Conservation (phyloP, 106 monocot genomes). For the Apostasia ramifera region DNA sequence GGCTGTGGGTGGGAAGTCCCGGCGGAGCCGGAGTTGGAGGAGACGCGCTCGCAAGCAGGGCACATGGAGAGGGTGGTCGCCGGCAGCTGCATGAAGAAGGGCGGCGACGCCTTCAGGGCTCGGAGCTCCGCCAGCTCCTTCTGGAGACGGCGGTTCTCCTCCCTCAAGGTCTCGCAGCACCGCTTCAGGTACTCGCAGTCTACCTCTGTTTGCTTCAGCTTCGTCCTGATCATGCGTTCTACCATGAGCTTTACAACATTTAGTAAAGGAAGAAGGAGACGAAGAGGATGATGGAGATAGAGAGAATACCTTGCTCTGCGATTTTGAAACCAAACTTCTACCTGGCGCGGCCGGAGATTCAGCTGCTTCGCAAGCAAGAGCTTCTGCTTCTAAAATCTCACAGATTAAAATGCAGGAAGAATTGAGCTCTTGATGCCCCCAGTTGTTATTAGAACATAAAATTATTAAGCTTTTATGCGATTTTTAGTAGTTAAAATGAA, state of each 20-base stretch:
- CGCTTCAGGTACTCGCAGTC: slow-evolving; percentile 35
- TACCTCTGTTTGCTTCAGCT: slow-evolving; percentile 29
- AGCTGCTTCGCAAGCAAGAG: too few species aligned
- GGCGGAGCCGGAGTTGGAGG: too few species aligned
- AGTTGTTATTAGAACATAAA: too few species aligned
- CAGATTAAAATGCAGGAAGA: too few species aligned
- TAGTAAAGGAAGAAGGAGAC: neutral
- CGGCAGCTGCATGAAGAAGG: slow-evolving; percentile 48
- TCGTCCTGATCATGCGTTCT: slow-evolving; percentile 10
- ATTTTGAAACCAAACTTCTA: slow-evolving; percentile 1
- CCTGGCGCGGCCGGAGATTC: neutral
- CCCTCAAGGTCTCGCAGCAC: slow-evolving; percentile 32
- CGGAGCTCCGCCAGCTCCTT: slow-evolving; percentile 50
- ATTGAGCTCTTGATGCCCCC: too few species aligned
- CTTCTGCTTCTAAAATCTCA: too few species aligned
- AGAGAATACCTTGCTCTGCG: neutral
- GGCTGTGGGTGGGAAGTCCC: too few species aligned
- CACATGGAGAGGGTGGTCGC: slow-evolving; percentile 47
- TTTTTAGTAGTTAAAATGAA: too few species aligned
- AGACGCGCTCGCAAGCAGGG: slow-evolving; percentile 43
- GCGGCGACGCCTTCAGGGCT: slow-evolving; percentile 30
- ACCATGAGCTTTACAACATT: neutral
- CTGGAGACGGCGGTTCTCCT: slow-evolving; percentile 36
- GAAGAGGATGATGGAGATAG: neutral
- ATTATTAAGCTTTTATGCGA: too few species aligned